phyloP scores from a whole-genome alignment of 352 stramenopile genomes.

The Phytopythium cucurbitacearum region DNA sequence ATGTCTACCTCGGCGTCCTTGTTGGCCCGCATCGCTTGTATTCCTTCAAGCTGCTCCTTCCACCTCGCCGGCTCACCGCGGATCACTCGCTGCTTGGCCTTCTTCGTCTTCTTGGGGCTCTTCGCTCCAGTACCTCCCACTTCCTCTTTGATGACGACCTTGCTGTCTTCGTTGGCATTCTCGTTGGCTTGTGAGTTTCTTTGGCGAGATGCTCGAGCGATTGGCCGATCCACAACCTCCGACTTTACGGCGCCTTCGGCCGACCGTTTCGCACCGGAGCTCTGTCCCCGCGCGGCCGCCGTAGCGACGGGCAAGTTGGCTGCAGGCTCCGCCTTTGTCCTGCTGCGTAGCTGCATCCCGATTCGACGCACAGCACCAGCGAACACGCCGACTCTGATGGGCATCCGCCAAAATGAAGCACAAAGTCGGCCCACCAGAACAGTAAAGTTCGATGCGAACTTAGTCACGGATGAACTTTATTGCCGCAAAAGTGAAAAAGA shows the following conservation, averaged over 20 bases:
- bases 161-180: constrained; percentile 1
- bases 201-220: neutral
- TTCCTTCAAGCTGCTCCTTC: constrained; percentile 53
- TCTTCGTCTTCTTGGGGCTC: constrained; percentile 16
- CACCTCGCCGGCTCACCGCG: constrained; percentile 36
- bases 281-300: no score
- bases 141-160: constrained; percentile 17
- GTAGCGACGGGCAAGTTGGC: no score
- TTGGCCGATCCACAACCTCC: constrained; percentile 4
- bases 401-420: constrained; percentile 7
- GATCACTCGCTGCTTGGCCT: constrained; percentile 18
- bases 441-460: constrained; percentile 3
- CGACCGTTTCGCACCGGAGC: no score
- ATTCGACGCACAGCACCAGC: neutral
- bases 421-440: neutral
- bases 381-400: neutral
- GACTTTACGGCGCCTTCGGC: neutral
- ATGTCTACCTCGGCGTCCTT: constrained; percentile 70
- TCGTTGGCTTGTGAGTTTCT: constrained; percentile 5
- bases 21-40: constrained; percentile 62
- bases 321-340: constrained; percentile 6
- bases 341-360: constrained; percentile 33
- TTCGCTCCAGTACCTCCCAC: constrained; percentile 5
- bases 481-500: neutral
- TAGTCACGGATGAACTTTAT: neutral